Evolutionary conservation across 2,329 filamentous ascomycete species (phyloP), one percentile per base, ranked within the genome.

Genomic region (Ceratocystis ficicola): DNA sequence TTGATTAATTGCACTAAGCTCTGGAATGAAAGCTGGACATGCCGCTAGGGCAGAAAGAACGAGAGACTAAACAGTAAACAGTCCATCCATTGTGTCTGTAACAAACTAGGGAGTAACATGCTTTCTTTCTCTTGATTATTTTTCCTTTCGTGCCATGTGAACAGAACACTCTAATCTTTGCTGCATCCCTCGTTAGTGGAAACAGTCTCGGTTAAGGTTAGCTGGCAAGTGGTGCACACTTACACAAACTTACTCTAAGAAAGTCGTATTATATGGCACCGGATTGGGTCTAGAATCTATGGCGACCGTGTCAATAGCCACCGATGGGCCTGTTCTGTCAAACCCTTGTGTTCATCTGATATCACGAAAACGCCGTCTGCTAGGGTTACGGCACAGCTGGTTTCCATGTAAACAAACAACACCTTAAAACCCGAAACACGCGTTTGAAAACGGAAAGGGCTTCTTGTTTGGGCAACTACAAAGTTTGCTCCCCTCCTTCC

Each of bases 371-470:
- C 3, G 8, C 20, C n/a, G 55, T 32, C 28, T 7, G 6, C 17
- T 59, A 59, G 55, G 55, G 55, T 59, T 59, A n/a, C 17, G 2
- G 1, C 28, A 59, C 8, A 7, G 2, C 28, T 25, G 55, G 28
- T 59, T 59, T 59, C 28, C 55, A 59, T 59, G 55, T 59, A 36
- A 41, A 41, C 17, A 59, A 8, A 59, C 52, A 59, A 28, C 12
- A 59, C 15, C 17, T 36, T 59, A 1, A 2, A n/a, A 5, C 30
- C 25, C 17, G 17, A 59, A 32, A 32, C 17, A 59, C 8, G 30
- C 28, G 10, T 5, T n/a, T 15, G 4, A 20, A 25, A 57, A 30
- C 17, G 55, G 17, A 59, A n/a, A 15, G 30, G 17, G 25, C 12
- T 15, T n/a, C 46, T 52, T 28, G 12, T 52, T 52, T 52, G 22